Base-by-base conservation (phyloP, 148 eudicot species). In the Nyssa sinensis region DNA sequence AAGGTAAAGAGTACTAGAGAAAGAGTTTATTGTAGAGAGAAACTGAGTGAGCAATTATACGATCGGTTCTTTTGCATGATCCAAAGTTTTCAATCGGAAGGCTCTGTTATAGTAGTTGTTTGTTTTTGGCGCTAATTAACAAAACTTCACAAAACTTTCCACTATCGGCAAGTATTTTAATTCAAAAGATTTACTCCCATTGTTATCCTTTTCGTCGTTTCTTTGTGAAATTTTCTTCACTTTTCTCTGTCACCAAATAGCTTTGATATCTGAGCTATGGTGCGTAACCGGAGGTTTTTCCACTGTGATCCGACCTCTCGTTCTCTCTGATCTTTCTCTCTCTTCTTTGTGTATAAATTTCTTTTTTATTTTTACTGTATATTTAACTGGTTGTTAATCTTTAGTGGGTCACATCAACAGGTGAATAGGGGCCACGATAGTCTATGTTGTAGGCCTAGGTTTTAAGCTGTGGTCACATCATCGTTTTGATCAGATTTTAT, bases 321-420 rank as follows among this genome's bases (percentile, higher is more conserved):
- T 58, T 7, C 59, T 72, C 41, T 44, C n/a, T n/a, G n/a, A n/a
- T n/a, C n/a, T 74, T 41, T 66, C 25, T 21, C 33, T 72, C n/a
- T 28, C 44, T 39, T n/a, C 17, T 67, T 79, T 51, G 27, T 0
- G 53, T 47, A 7, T 65, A 35, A 24, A 34, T 51, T 41, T 53
- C 16, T 35, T 21, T 47, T 53, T 30, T 65, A 19, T 67, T 33
- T n/a, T 75, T 44, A 44, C 51, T 47, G 12, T 14, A 19, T 5
- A 6, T 34, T 17, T 44, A 72, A 86, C 81, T 79, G 85, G 82
- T 47, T 79, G 89, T 83, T 85, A 59, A 84, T 72, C 80, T 79
- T 62, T 37, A 84, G 89, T 84, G 89, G 91, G 89, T 90, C 91
- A 90, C 91, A 88, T 86, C 90, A 86, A 66, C 87, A 81, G 89